A percentile compares a stretch with the other conserved stretches of the same genome.
These are phyloP conservation scores for Colletotrichum plurivorum DNA, from an alignment of 2,329 filamentous ascomycete genomes.

Conservation along the genomic window DNA sequence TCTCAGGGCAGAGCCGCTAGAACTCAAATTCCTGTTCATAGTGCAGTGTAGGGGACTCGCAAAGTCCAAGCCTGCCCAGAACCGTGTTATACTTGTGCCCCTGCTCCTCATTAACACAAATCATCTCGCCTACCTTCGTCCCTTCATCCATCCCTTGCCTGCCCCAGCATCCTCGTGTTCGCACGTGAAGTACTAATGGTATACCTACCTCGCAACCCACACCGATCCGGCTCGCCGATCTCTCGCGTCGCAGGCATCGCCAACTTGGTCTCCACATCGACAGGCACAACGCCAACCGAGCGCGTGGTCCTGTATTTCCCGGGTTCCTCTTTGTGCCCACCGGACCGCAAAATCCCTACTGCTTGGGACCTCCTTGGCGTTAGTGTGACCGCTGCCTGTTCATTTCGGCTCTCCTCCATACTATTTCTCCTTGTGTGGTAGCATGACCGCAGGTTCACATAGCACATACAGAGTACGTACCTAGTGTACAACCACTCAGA, in stretches of 20 bases:
- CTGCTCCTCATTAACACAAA: background rate
- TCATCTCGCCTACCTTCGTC: background rate
- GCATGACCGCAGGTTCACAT: background rate
- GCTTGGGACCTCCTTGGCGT: background rate
- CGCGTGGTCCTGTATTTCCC: conserved; percentile 22
- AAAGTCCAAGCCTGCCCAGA: too few relatives aligned
- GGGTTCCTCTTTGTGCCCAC: background rate
- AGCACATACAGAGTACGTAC: too few relatives aligned
- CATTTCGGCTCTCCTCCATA: conserved; percentile 26
- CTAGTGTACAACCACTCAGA: conserved; percentile 7
- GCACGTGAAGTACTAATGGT: conserved; percentile 13
- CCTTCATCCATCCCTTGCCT: conserved; percentile 1
- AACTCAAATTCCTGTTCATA: too few relatives aligned
- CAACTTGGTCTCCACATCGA: conserved; percentile 18
- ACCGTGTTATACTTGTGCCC: too few relatives aligned
- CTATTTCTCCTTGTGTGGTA: background rate
- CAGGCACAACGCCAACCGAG: background rate
- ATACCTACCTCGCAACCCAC: background rate
- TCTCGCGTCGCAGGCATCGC: conserved; percentile 9
- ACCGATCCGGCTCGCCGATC: conserved; percentile 8
- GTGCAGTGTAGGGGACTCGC: too few relatives aligned
- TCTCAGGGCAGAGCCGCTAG: too few relatives aligned
- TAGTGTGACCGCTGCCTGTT: conserved; percentile 9
- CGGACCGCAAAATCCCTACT: conserved; percentile 1
- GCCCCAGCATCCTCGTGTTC: conserved; percentile 30